phyloP scores from a whole-genome alignment of 2,329 filamentous ascomycete species.

The Zarea fungicola region DNA sequence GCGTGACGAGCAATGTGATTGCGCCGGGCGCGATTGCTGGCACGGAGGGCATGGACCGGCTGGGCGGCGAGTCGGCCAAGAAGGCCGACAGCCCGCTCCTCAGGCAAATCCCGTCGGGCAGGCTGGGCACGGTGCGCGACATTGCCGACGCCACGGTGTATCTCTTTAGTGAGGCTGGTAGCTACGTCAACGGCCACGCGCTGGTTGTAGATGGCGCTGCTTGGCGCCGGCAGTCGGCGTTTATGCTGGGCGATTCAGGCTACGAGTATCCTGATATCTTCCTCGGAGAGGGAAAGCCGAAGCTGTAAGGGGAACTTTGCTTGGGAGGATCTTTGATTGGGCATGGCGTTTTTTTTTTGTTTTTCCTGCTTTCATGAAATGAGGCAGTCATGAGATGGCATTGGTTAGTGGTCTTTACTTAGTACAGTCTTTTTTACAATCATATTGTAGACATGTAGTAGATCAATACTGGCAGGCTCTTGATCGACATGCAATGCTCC shows the following conservation, averaged over 20 bases:
- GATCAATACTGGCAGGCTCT: too few relatives aligned
- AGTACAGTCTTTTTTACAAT: too few relatives aligned
- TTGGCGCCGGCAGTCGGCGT: conserved; percentile 47
- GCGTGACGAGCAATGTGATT: conserved; percentile 83
- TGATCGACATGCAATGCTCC: background rate
- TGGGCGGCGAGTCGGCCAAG: conserved; percentile 37
- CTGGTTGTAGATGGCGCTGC: conserved; percentile 66
- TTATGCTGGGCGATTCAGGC: conserved; percentile 38
- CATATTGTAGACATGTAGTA: too few relatives aligned
- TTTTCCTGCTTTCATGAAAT: too few relatives aligned
- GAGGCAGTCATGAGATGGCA: too few relatives aligned
- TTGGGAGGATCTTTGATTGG: background rate
- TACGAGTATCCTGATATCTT: conserved; percentile 51
- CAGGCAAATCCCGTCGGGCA: conserved; percentile 62
- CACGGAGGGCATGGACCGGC: conserved; percentile 73
- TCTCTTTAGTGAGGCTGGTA: conserved; percentile 78
- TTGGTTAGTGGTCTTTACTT: too few relatives aligned
- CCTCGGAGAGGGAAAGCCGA: conserved; percentile 30
- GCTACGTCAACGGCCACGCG: conserved; percentile 78
- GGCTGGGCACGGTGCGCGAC: conserved; percentile 76
- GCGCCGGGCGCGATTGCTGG: conserved; percentile 79
- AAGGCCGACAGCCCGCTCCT: conserved; percentile 25
- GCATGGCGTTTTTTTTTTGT: background rate
- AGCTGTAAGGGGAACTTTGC: conserved; percentile 28
- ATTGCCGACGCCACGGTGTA: conserved; percentile 91